A percentile compares a stretch with the other conserved stretches of the same genome.
phyloP scores from a whole-genome alignment of 495 filamentous ascomycete genomes.

The Xylaria grammica region DNA sequence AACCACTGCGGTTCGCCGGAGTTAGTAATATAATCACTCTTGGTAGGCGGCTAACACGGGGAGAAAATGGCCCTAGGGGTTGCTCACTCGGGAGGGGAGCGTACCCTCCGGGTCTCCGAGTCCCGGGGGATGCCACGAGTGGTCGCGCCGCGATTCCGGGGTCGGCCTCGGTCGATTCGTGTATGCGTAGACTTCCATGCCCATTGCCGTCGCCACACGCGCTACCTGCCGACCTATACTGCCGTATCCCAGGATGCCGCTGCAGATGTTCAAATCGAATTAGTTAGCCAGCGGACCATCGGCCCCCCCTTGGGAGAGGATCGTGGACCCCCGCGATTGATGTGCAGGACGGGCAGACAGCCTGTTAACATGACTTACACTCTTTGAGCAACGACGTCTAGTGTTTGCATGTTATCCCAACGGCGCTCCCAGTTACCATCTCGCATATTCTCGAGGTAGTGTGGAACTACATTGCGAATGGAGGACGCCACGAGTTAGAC shows the following conservation, averaged over 20 bases:
- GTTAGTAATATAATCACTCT: no score
- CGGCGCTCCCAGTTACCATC: constrained; percentile 55
- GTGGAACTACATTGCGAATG: constrained; percentile 47
- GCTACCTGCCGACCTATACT: constrained; percentile 81
- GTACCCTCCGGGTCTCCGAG: constrained; percentile 78
- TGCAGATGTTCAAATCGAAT: constrained; percentile 17
- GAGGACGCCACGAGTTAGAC: constrained; percentile 24
- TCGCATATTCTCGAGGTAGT: constrained; percentile 59
- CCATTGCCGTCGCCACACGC: constrained; percentile 70
- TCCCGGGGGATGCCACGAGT: constrained; percentile 72
- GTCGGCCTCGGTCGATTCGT: constrained; percentile 67
- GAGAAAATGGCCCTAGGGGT: no score
- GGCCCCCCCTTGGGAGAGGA: no score
- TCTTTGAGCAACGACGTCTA: constrained; percentile 52
- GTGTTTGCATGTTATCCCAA: constrained; percentile 37
- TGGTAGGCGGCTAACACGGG: no score
- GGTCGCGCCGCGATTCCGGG: constrained; percentile 62
- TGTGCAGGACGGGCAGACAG: neutral
- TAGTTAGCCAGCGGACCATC: neutral
- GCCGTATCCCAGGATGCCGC: constrained; percentile 85
- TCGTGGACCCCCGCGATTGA: neutral
- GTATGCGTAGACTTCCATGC: constrained; percentile 83
- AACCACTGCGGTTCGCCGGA: constrained; percentile 80
- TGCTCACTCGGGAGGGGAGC: no score
- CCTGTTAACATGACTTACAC: constrained; percentile 40